Evolutionary conservation across 257 asterid species (phyloP).

Genomic region (Schizonepeta tenuifolia): DNA sequence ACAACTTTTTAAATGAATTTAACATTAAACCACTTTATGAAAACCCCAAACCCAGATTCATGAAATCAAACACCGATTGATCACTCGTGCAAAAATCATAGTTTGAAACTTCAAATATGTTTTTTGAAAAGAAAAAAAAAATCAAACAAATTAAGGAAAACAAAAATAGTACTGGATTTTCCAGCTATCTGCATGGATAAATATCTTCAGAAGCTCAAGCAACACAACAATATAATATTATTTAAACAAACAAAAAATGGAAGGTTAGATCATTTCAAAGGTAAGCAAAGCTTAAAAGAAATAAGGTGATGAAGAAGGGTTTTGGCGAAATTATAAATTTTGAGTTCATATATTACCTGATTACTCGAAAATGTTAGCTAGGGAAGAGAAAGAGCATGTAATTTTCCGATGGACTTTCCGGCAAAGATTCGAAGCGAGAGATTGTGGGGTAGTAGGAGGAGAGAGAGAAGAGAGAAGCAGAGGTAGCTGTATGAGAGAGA

Average conservation of each 20-base stretch:
- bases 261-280: background rate
- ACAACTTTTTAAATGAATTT: conserved; percentile 24
- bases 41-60: conserved; percentile 19
- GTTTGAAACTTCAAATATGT: no score
- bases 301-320: background rate
- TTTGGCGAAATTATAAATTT: background rate
- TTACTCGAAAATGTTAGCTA: background rate
- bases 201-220: background rate
- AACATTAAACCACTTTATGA: background rate
- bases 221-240: background rate
- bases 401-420: conserved; percentile 55
- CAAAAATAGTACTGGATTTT: background rate
- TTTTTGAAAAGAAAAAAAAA: background rate
- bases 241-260: background rate
- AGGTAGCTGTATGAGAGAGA: conserved; percentile 38
- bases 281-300: background rate
- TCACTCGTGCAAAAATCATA: background rate
- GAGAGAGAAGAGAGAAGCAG: conserved; percentile 27
- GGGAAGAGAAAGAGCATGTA: background rate
- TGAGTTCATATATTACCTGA: conserved; percentile 23
- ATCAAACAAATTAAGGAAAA: background rate
- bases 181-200: conserved; percentile 37
- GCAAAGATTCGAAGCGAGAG: conserved; percentile 35
- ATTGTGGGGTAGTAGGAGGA: conserved; percentile 30
- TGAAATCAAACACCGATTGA: background rate